A percentile compares a stretch with the other conserved stretches of the same genome.
phyloP scores from a whole-genome alignment of 192 early-diverging fungal species.

The Coemansia sp. region DNA sequence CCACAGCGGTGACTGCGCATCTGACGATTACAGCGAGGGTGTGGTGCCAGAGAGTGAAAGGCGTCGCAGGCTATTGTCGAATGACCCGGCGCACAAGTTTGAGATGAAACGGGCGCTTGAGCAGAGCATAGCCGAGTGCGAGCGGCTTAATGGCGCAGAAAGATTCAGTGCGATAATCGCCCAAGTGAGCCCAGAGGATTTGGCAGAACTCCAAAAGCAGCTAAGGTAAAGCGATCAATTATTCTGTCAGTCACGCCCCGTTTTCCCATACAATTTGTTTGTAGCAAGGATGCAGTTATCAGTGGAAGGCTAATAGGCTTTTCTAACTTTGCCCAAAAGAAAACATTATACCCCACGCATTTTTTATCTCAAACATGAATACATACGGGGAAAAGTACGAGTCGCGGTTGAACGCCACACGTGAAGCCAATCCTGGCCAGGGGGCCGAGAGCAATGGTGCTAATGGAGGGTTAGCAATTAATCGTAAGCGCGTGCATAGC shows the following conservation, averaged over 20 bases:
- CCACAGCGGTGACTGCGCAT: constrained; percentile 8
- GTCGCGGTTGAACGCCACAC: constrained; percentile 41
- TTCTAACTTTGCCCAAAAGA: background rate
- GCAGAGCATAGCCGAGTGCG: constrained; percentile 30
- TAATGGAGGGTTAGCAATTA: background rate
- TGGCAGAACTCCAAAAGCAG: constrained; percentile 34
- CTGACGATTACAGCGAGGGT: background rate
- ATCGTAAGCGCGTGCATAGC: constrained; percentile 37
- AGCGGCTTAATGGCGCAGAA: constrained; percentile 33
- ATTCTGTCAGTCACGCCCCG: background rate
- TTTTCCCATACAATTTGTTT: background rate
- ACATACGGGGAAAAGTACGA: constrained; percentile 52
- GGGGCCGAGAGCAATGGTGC: background rate
- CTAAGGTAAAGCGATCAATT: background rate
- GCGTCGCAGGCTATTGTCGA: constrained; percentile 17
- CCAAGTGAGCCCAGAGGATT: constrained; percentile 12
- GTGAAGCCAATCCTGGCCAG: constrained; percentile 11
- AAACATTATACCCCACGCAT: background rate
- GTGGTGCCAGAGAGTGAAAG: constrained; percentile 31
- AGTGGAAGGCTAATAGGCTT: too few relatives aligned
- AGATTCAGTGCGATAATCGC: constrained; percentile 34
- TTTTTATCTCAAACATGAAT: too few relatives aligned
- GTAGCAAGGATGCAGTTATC: background rate
- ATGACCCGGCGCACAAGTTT: constrained; percentile 33
- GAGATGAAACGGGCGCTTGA: constrained; percentile 23